Conservation (phyloP, 352 stramenopile genomes). For the Pythium monospermum region DNA sequence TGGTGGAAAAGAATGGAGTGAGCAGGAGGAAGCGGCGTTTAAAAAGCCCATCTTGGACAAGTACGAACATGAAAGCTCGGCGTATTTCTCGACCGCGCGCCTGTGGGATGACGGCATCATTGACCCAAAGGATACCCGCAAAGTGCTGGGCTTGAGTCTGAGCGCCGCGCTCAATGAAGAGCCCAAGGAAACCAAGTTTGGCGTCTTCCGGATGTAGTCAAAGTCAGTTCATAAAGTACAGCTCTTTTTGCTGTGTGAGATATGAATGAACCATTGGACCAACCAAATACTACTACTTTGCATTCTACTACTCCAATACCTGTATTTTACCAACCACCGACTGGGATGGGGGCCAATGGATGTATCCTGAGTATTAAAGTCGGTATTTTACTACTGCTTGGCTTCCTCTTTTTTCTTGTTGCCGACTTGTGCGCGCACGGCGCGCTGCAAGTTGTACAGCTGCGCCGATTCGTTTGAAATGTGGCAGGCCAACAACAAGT, state of each 20-base stretch:
- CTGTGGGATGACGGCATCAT: slow-evolving; percentile 99
- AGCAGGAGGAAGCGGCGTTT: slow-evolving; percentile 88
- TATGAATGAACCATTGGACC: no score
- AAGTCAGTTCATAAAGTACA: slow-evolving; percentile 16
- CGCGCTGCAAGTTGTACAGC: slow-evolving; percentile 77
- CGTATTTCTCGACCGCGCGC: slow-evolving; percentile 94
- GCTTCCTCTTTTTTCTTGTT: slow-evolving; percentile 35
- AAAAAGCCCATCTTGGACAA: slow-evolving; percentile 95
- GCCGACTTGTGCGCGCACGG: slow-evolving; percentile 30
- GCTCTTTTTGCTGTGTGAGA: neutral
- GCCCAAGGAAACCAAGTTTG: slow-evolving; percentile 89
- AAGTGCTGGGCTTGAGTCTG: slow-evolving; percentile 77
- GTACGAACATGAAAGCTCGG: slow-evolving; percentile 92
- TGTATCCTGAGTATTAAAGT: no score
- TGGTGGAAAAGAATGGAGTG: slow-evolving; percentile 57
- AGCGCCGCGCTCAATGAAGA: slow-evolving; percentile 69
- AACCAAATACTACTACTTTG: no score
- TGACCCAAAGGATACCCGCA: slow-evolving; percentile 91
- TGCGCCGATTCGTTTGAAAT: slow-evolving; percentile 79
- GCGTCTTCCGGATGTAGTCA: slow-evolving; percentile 95
- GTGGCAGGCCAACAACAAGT: slow-evolving; percentile 80
- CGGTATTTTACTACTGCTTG: no score
- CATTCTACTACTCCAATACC: no score
- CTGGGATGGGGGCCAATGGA: no score
- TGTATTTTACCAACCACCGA: no score